Evolutionary conservation across 305 asterid species (phyloP).

Genomic region (Plantago coronopus): DNA sequence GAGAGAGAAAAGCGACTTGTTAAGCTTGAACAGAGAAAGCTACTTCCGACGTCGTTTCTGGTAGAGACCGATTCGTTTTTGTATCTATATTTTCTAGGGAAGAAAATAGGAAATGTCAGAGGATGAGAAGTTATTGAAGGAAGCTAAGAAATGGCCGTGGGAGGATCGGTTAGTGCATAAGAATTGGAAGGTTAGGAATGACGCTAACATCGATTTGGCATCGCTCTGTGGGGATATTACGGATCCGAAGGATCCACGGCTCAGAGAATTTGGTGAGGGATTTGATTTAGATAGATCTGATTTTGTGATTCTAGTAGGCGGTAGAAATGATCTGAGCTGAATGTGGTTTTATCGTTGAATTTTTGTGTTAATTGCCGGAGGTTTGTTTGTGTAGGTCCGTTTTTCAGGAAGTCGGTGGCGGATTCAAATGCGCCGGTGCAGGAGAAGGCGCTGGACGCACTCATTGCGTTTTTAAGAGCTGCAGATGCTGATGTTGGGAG

Average conservation of each 20-base stretch:
- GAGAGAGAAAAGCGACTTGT: slow-evolving; percentile 1
- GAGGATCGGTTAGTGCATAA: slow-evolving; percentile 92
- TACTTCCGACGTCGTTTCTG: slow-evolving; percentile 28
- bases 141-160: slow-evolving; percentile 97
- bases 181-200: slow-evolving; percentile 98
- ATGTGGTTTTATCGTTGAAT: slow-evolving; percentile 22
- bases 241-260: slow-evolving; percentile 92
- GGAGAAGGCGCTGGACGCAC: slow-evolving; percentile 98
- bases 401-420: slow-evolving; percentile 76
- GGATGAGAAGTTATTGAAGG: slow-evolving; percentile 99
- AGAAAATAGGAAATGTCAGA: slow-evolving; percentile 69
- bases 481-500: slow-evolving; percentile 96
- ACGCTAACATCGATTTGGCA: slow-evolving; percentile 93
- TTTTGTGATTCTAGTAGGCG: slow-evolving; percentile 25
- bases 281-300: slow-evolving; percentile 47
- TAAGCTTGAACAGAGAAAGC: slow-evolving; percentile 8
- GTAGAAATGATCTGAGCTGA: slow-evolving; percentile 30
- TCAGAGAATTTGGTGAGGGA: slow-evolving; percentile 91
- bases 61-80: slow-evolving; percentile 15
- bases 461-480: slow-evolving; percentile 83
- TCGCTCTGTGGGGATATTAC: slow-evolving; percentile 75
- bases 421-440: slow-evolving; percentile 98
- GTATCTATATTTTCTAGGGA: not conserved
- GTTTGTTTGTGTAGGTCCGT: slow-evolving; percentile 50
- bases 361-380: slow-evolving; percentile 12